phyloP scores from a whole-genome alignment of 306 rosid species.

The Mucuna pruriens region DNA sequence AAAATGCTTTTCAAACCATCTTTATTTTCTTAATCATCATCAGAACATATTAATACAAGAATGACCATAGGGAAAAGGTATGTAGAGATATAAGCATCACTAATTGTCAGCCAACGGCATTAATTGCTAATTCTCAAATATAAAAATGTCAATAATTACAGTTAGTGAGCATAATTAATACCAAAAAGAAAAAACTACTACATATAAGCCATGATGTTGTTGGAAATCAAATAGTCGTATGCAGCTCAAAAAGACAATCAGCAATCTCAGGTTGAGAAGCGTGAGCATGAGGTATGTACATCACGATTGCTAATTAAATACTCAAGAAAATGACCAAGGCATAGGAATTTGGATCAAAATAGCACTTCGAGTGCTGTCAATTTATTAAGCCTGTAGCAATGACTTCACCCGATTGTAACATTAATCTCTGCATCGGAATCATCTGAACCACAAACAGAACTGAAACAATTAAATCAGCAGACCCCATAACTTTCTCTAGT shows the following conservation, averaged over 20 bases:
- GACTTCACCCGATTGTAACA: conserved; percentile 62
- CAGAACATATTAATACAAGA: too few species aligned
- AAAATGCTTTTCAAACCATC: too few species aligned
- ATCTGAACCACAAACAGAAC: conserved; percentile 77
- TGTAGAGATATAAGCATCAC: neutral
- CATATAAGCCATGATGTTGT: too few species aligned
- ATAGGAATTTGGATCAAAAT: neutral
- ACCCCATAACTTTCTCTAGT: conserved; percentile 57
- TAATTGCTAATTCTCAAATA: neutral
- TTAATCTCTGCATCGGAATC: conserved; percentile 55
- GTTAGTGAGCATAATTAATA: too few species aligned
- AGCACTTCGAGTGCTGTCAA: neutral
- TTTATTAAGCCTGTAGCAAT: conserved; percentile 21
- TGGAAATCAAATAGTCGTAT: neutral
- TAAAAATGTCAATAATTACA: neutral
- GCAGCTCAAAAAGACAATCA: neutral
- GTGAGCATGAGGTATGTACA: conserved; percentile 1
- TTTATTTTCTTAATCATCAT: too few species aligned
- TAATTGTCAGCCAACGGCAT: neutral
- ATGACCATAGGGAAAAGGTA: too few species aligned
- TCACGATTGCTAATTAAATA: neutral
- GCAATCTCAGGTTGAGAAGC: neutral
- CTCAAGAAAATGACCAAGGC: neutral
- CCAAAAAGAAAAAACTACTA: too few species aligned
- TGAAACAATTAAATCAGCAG: conserved; percentile 40